Conservation (phyloP, 371 early-diverging fungal genomes). For the Mortierella sp. region DNA sequence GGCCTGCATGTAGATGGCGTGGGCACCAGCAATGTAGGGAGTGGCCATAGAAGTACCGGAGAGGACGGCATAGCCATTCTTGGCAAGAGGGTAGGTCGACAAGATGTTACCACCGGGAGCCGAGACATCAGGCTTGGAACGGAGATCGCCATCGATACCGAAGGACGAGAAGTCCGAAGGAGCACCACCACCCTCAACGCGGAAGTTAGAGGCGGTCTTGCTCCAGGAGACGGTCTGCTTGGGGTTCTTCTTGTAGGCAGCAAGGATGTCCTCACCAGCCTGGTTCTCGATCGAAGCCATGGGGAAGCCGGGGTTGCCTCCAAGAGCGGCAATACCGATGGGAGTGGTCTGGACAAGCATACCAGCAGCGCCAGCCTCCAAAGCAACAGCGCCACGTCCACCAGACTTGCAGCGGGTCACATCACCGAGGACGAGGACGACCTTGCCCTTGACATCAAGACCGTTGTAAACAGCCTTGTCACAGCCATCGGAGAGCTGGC, state of each 20-base stretch:
- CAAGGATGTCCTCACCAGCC: slow-evolving; percentile 43
- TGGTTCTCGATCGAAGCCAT: slow-evolving; percentile 36
- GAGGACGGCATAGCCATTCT: slow-evolving; percentile 52
- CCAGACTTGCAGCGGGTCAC: slow-evolving; percentile 57
- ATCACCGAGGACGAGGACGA: slow-evolving; percentile 70
- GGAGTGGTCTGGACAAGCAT: slow-evolving; percentile 62
- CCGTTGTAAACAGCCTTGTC: slow-evolving; percentile 30
- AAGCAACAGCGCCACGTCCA: slow-evolving; percentile 61
- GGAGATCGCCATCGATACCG: slow-evolving; percentile 75
- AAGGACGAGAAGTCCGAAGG: slow-evolving; percentile 70
- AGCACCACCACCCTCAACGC: slow-evolving; percentile 57
- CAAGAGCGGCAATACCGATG: slow-evolving; percentile 50
- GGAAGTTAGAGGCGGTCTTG: slow-evolving; percentile 13
- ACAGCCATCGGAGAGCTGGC: slow-evolving; percentile 59
- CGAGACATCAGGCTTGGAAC: slow-evolving; percentile 71
- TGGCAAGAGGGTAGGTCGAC: slow-evolving; percentile 36
- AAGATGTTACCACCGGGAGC: slow-evolving; percentile 51
- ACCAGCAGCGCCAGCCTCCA: slow-evolving; percentile 71
- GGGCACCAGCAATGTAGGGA: slow-evolving; percentile 66
- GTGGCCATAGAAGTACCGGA: slow-evolving; percentile 67
- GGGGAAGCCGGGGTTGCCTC: slow-evolving; percentile 19
- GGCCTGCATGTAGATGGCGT: slow-evolving; percentile 65
- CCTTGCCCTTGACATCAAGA: slow-evolving; percentile 56
- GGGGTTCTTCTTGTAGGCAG: slow-evolving; percentile 20
- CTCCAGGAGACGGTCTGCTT: slow-evolving; percentile 18